Conservation (phyloP, 257 asterid species). For the Echites panduratus region DNA sequence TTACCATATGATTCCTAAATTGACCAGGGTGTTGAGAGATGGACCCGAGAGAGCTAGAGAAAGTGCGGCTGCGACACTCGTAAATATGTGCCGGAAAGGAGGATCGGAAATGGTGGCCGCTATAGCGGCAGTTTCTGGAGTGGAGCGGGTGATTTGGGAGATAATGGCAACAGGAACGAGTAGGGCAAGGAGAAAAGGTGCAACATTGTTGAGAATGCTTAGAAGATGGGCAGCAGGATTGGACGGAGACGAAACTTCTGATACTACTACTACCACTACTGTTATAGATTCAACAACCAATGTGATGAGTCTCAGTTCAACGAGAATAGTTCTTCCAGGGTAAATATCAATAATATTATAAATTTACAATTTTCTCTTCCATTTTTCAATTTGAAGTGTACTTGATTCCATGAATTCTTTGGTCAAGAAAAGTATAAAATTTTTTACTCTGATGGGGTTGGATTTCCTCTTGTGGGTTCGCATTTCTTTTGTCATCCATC, state of each 20-base stretch:
- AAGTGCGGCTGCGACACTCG: constrained; percentile 67
- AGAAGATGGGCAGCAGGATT: constrained; percentile 90
- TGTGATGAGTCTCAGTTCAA: constrained; percentile 41
- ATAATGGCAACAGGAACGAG: constrained; percentile 76
- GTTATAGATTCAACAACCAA: constrained; percentile 20
- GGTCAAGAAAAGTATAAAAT: not conserved
- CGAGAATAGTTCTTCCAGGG: constrained; percentile 47
- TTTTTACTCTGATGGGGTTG: not conserved
- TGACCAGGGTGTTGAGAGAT: constrained; percentile 48
- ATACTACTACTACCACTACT: not conserved
- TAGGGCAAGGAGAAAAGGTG: constrained; percentile 72
- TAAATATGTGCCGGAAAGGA: constrained; percentile 67
- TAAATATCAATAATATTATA: constrained; percentile 1
- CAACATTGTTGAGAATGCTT: constrained; percentile 61
- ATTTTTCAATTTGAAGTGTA: not conserved
- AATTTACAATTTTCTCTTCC: not conserved
- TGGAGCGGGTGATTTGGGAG: constrained; percentile 79
- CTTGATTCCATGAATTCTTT: not conserved
- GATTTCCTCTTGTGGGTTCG: no score
- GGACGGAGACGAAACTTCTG: constrained; percentile 35
- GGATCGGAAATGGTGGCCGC: constrained; percentile 72
- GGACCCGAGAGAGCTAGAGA: constrained; percentile 68
- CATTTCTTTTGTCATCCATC: not conserved
- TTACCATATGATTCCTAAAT: constrained; percentile 37
- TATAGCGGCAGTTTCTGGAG: constrained; percentile 52